Base-by-base conservation (phyloP, 202 grass and related monocot species). In the Schoenoplectus triqueter region DNA sequence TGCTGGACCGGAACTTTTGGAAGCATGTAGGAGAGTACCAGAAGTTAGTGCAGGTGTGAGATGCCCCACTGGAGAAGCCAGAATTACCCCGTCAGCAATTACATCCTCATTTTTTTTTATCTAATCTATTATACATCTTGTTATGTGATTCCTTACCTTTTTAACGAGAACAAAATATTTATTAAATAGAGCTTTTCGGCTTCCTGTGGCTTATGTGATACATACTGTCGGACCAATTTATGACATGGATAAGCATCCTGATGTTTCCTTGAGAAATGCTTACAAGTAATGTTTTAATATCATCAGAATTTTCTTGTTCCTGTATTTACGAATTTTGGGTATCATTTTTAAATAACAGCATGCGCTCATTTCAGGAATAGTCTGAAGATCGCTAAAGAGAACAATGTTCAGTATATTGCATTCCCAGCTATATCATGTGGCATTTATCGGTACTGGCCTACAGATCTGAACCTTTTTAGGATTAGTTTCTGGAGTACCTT, bases 381-480 rank as follows among this genome's bases (percentile, higher is more conserved):
- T 79, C 85, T 98, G 88, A 95, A 88, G 90, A 82, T 95, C 75
- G 96, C 91, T 88, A 95, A 94, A 87, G 90, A 92, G 79, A 92
- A 92, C 84, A 86, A 82, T 73, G 89, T 98, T 91, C 86, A 95
- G 79, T 94, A 95, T 81, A 91, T 98, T 83, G 96, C 96, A 57
- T 98, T 95, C 61, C 93, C 93, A 72, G 91, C 96, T 80, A 87
- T 98, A 94, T 95, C 93, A n/a, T 98, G 96, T 69, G 96, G 91
- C 86, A 39, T 95, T 86, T 98, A 54, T 59, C 80, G 80, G 93
- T 98, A 92, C 89, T 73, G 86, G n/a, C 3, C 3, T 42, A 22
- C 19, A 41, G 6, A 59, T 41, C 14, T 78, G 0, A 31, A 18
- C 44, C 3, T 19, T 74, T 74, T 18, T 59, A 19, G 10, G 5